Conservation (phyloP, 495 filamentous ascomycete genomes). For the Staphylotrichum longicolle region DNA sequence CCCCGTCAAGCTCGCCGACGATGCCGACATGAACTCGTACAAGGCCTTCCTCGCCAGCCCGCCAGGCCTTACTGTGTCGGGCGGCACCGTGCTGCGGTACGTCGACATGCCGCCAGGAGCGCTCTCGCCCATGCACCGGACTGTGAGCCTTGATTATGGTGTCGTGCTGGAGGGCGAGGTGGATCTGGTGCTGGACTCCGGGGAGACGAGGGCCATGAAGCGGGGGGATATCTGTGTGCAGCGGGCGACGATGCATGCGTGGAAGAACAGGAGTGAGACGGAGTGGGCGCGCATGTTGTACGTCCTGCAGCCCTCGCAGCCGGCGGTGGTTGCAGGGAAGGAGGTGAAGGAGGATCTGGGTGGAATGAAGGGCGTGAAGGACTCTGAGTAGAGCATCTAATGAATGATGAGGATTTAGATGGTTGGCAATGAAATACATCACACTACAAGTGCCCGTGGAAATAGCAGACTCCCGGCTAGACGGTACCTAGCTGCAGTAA, state of each 20-base stretch:
- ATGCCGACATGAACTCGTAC: constrained; percentile 41
- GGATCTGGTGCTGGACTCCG: constrained; percentile 53
- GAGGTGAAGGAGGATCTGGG: constrained; percentile 39
- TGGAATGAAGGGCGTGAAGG: constrained; percentile 12
- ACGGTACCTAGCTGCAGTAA: too few species aligned
- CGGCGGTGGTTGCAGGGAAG: constrained; percentile 41
- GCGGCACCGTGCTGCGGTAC: constrained; percentile 48
- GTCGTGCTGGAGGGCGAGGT: constrained; percentile 62
- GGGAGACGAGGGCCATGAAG: constrained; percentile 49
- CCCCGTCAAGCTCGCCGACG: constrained; percentile 34
- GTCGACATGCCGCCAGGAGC: constrained; percentile 51
- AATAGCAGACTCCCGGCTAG: too few species aligned
- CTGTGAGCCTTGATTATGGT: constrained; percentile 64
- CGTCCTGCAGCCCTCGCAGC: constrained; percentile 47
- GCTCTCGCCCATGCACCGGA: constrained; percentile 56
- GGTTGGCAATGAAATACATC: too few species aligned
- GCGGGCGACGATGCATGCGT: constrained; percentile 59
- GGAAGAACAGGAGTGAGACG: constrained; percentile 53
- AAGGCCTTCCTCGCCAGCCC: constrained; percentile 37
- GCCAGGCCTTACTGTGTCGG: constrained; percentile 35
- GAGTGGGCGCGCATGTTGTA: constrained; percentile 55
- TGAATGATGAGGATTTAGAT: too few species aligned
- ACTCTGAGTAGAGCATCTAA: background rate
- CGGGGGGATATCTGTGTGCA: constrained; percentile 42
- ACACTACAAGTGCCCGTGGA: too few species aligned